These are phyloP conservation scores for Arxiozyma slooffiae DNA, from an alignment of 1,139 yeast genomes.

Conservation along the genomic window DNA sequence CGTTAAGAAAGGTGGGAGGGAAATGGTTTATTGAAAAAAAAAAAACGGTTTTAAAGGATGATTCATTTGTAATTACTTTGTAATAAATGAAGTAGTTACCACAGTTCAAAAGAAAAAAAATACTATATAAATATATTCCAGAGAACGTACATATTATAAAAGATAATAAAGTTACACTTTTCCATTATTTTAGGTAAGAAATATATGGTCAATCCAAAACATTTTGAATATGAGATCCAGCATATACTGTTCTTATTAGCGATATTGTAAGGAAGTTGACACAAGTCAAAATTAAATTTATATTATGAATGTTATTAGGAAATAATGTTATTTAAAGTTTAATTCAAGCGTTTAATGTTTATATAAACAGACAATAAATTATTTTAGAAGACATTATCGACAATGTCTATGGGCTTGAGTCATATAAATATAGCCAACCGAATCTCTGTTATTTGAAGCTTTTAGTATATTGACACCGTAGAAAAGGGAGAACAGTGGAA, in stretches of 20 bases:
- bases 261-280: slow-evolving; percentile 22
- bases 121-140: slow-evolving; percentile 10
- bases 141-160: slow-evolving; percentile 14
- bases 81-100: slow-evolving; percentile 13
- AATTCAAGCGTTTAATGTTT: slow-evolving; percentile 7
- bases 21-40: no score
- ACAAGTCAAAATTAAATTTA: slow-evolving; percentile 21
- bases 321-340: slow-evolving; percentile 19
- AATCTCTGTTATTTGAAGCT: slow-evolving; percentile 20
- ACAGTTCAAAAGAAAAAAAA: background rate
- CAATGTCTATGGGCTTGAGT: background rate
- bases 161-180: slow-evolving; percentile 11
- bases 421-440: slow-evolving; percentile 23
- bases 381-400: slow-evolving; percentile 1
- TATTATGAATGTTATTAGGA: slow-evolving; percentile 14
- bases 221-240: slow-evolving; percentile 23
- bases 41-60: slow-evolving; percentile 19
- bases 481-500: slow-evolving; percentile 5
- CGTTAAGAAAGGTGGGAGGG: no score
- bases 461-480: slow-evolving; percentile 20
- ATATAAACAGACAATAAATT: no score
- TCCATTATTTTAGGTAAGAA: slow-evolving; percentile 1
- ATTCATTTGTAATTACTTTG: slow-evolving; percentile 23
- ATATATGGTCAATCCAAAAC: background rate
- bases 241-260: slow-evolving; percentile 22